Base-by-base conservation (phyloP, 2,329 filamentous ascomycete species). In the Aspergillus sp. region DNA sequence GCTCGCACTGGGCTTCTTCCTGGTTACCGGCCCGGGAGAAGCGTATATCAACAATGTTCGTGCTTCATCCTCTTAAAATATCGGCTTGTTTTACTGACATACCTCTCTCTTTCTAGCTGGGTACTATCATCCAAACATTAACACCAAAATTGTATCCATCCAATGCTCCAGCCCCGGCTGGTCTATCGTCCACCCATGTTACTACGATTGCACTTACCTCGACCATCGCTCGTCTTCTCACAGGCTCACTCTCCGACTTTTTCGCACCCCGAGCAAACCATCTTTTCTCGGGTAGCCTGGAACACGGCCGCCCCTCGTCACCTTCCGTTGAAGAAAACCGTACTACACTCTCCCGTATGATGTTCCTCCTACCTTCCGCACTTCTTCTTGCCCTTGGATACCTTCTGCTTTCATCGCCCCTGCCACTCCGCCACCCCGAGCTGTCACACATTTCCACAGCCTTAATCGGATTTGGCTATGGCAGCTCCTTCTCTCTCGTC, bases 21-120 rank as follows among this genome's bases (percentile, higher is more conserved):
- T 97, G 50, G 88, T 95, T 56, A 88, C 90, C 42, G 93, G 93
- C 0, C 91, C 93, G 0, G 91, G 90, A n/a, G 93, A 98, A 68
- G 88, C 91, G 8, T 98, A 96, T 65, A 90, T 97, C 69, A 98
- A 97, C 70, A 98, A 97, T 58, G 74, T 72, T 49, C 50, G 61
- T 59, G 7, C 26, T 28, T 19, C 37, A 5, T 13, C 5, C 34
- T 12, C 7, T 26, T 35, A 27, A 5, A 41, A 19, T 2, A 19
- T 19, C 4, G 19, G 19, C 19, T 11, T 11, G 19, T 26, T 13
- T 2, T 32, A 7, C 30, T n/a, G 11, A 6, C 9, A 5, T 33
- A 19, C 8, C 5, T 11, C 31, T n/a, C n/a, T n/a, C 3, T 28
- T 13, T 29, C 42, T 45, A 73, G 70, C 70, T 98, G 7, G 93